These are phyloP conservation scores for Annulohypoxylon nitens DNA, from an alignment of 495 filamentous ascomycete genomes.

Conservation along the genomic window DNA sequence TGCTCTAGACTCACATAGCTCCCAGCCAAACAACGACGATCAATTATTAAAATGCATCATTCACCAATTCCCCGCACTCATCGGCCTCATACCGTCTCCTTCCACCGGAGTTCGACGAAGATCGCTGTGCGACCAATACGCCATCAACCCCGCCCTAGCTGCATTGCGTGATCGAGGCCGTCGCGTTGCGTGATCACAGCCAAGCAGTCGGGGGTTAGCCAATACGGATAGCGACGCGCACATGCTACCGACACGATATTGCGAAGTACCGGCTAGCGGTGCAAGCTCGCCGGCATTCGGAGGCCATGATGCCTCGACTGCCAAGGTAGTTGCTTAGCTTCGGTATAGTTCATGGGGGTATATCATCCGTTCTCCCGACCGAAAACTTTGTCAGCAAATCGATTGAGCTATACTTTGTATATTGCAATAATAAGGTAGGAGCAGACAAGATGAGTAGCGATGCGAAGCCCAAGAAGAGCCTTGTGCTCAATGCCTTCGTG, in stretches of 20 bases:
- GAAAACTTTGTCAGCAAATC: background rate
- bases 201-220: constrained; percentile 18
- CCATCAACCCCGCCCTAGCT: constrained; percentile 30
- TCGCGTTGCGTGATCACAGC: constrained; percentile 37
- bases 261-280: constrained; percentile 6
- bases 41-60: background rate
- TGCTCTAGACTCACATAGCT: too few relatives aligned
- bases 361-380: background rate
- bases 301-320: constrained; percentile 12
- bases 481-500: constrained; percentile 75
- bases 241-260: constrained; percentile 14
- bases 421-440: constrained; percentile 1
- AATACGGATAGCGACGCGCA: constrained; percentile 13
- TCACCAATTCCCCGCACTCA: constrained; percentile 31
- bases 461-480: constrained; percentile 63
- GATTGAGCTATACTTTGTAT: background rate
- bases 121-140: constrained; percentile 17
- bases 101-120: constrained; percentile 23
- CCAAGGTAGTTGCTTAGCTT: constrained; percentile 9
- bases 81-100: background rate
- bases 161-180: constrained; percentile 41
- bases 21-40: background rate
- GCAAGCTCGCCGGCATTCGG: constrained; percentile 33
- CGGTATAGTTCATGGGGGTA: constrained; percentile 12
- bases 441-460: constrained; percentile 21